Evolutionary conservation across 768 basidiomycete genomes (phyloP), one percentile per base, ranked within the genome.

Genomic region (Cyclocybe cylindracea): DNA sequence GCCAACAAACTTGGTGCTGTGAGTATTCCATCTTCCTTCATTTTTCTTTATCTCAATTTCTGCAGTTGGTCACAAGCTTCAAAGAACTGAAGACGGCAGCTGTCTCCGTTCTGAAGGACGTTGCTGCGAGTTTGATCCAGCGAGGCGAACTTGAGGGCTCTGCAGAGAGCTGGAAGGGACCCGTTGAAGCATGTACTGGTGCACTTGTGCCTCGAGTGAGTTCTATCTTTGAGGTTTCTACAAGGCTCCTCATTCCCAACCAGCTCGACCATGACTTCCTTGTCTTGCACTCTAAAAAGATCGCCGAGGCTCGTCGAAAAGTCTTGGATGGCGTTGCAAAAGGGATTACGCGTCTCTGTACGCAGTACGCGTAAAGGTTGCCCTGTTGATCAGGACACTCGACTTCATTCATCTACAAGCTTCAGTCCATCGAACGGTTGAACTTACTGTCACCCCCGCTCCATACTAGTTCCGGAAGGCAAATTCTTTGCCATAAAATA

Each of bases 1-100:
- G 75, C 82, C 36, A 79, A 92, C 66, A 91, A 87, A 64, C 79
- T 89, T 40, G 85, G 87, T 39, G 74, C 75, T 55, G 89, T 91
- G 62, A 59, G 84, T 74, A 46, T 19, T 34, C 36, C 11, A 10
- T 18, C 42, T 16, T 9, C 33, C 39, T 35, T 31, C 33, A 33
- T 52, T 14, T 45, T 7, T 48, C 33, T 41, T 56, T 18, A 49
- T 19, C 33, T 48, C 33, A 62, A 48, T 42, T 29, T 43, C 50
- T 16, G 24, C 50, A 91, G 89, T 77, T 91, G 46, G 83, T 82
- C 36, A 71, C 84, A 39, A 83, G 73, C 61, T 80, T 89, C 64
- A 92, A 89, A 61, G 66, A 71, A 16, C 66, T 91, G 50, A 82
- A 85, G 10, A 62, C 74, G 9, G 75, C 76, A 57, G 88, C 82